Evolutionary conservation across 1,284 basidiomycete genomes (phyloP), one percentile per base, ranked within the genome.

Genomic region (Pseudozyma pruni): DNA sequence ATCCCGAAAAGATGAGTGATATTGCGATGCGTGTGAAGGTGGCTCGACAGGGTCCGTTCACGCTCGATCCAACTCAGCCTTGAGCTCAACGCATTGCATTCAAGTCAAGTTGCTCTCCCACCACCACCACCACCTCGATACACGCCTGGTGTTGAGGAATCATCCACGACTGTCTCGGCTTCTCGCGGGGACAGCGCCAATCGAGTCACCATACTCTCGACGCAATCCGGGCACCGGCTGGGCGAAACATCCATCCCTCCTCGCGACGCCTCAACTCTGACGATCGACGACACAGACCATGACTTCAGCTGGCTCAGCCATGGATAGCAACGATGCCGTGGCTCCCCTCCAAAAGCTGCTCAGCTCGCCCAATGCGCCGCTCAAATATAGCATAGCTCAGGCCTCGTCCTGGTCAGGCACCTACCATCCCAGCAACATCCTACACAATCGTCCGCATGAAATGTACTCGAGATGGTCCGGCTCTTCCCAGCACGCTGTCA

Each of bases 351-450:
- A 70, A 13, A 59, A 58, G 41, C 57, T 73, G 13, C 60, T 64
- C 55, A 45, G 41, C 45, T 42, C 51, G 17, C 22, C 37, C 41
- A 67, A 62, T 27, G 43, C 49, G 19, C 54, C 61, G 5, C 58
- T 73, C 57, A 64, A 54, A 45, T 73, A 73, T 42, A 56, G 44
- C 41, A 62, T 77, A 27, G 64, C 70, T 10, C 47, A 51, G n/a
- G 75, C 73, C 3, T 81, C 80, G 14, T 78, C 78, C 11, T 77
- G 78, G 56, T 75, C 75, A 25, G 68, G 78, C 22, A 34, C 63
- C 29, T 83, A 79, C 45, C 60, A 60, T 40, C 81, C 81, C 3
- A 49, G 67, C 49, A 72, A 80, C 58, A 75, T 81, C 55, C 63
- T 75, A 14, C 42, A 60, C 31, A 71, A 77, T 46, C 61, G 59